Evolutionary conservation across 1,139 yeast species (phyloP).

Genomic region (Protomyces pachydermus): DNA sequence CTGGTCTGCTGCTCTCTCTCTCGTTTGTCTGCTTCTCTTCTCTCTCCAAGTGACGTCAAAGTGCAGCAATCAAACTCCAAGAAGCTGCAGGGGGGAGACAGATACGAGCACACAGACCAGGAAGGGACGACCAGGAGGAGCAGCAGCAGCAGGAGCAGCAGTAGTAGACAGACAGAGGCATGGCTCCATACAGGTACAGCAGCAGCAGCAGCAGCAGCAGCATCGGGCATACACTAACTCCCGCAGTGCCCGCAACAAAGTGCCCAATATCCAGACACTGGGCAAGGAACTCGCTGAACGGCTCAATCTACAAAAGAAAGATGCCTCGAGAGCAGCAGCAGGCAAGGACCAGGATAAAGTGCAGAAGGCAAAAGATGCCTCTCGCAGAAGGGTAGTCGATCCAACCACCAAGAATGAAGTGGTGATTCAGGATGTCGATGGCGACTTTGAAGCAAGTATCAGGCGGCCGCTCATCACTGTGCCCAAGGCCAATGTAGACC

Average conservation of each 20-base stretch:
- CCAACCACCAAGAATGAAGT: slow-evolving; percentile 26
- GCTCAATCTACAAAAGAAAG: slow-evolving; percentile 16
- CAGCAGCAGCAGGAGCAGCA: no score
- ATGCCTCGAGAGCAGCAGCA: slow-evolving; percentile 22
- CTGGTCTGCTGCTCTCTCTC: no score
- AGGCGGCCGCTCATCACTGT: slow-evolving; percentile 21
- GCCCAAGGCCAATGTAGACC: slow-evolving; percentile 18
- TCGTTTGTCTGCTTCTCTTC: no score
- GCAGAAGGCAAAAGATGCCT: slow-evolving; percentile 11
- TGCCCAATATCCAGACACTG: slow-evolving; percentile 21
- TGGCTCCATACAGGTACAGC: background rate
- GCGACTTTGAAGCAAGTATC: slow-evolving; percentile 17
- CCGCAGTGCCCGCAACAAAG: slow-evolving; percentile 1
- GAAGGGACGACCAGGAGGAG: no score
- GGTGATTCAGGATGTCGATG: slow-evolving; percentile 26
- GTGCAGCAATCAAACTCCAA: no score
- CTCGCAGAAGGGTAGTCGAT: slow-evolving; percentile 20
- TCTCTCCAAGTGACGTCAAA: no score
- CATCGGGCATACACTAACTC: background rate
- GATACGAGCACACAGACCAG: no score
- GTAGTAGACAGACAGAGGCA: no score
- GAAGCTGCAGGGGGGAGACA: no score
- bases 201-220: no score
- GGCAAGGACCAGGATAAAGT: slow-evolving; percentile 17
- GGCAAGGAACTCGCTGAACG: slow-evolving; percentile 22